Evolutionary conservation across 345 rosid species (phyloP), one percentile per base, ranked within the genome.

Genomic region (Gossypium herbaceum): DNA sequence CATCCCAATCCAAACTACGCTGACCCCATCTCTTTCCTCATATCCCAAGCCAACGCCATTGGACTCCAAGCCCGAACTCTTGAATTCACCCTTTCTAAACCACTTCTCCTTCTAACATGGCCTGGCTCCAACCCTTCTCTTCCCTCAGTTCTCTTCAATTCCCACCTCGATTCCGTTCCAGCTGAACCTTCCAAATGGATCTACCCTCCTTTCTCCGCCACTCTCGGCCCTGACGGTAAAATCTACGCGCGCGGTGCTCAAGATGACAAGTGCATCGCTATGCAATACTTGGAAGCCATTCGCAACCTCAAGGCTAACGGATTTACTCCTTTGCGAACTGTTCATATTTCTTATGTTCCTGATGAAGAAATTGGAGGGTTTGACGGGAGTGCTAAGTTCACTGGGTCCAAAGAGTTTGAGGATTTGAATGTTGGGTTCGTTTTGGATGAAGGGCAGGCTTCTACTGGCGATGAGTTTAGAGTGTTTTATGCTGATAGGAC

Each of bases 101-200:
- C 93, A 3, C 57, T 88, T 43, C 84, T 91, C 20, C 79, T 92
- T 2, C 44, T 94, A 25, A 88, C 94, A 24, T 94, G 98, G 97
- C 76, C 81, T 0, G 98, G 97, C 54, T 84, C 94, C 2, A 50
- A 89, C 76, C 91, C 93, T 16, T 78, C 89, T 19, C 92, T 92
- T 25, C 89, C 90, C 44, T 92, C 94, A 0, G 52, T 94, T 48
- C 89, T 94, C 73, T 83, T 94, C 79, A 94, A 92, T 83, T 92
- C 98, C 78, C 97, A 94, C 74, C 90, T 94, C 83, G 98, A 94
- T 72, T 94, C 97, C 55, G 98, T 94, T 79, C 97, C 97, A 2
- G 90, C 87, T 12, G 97, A 94, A 70, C 85, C 90, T 19, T 77
- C 86, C 48, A 91, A 89, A 73, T 92, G 97, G 98, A n/a, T 63